phyloP scores from a whole-genome alignment of 192 early-diverging fungal genomes.

The Phlyctochytrium planicorne region DNA sequence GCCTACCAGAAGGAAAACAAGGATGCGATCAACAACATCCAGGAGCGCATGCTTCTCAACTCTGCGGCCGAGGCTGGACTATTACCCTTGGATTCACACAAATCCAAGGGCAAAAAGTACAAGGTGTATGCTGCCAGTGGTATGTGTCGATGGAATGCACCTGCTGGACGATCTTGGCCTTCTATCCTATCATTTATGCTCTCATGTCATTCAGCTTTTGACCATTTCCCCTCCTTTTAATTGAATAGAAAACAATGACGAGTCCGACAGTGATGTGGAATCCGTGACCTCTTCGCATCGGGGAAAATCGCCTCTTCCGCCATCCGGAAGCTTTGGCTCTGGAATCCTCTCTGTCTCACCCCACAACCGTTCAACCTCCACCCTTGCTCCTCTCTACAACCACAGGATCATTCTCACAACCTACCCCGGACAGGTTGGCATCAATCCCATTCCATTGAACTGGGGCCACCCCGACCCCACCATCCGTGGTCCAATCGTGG shows the following conservation, averaged over 20 bases:
- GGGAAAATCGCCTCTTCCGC: not conserved
- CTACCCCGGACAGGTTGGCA: slow-evolving; percentile 65
- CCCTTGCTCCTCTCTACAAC: slow-evolving; percentile 41
- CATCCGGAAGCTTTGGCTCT: not conserved
- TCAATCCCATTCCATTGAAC: slow-evolving; percentile 71
- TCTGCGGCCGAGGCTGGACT: not conserved
- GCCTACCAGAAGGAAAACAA: slow-evolving; percentile 12
- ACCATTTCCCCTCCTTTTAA: slow-evolving; percentile 1
- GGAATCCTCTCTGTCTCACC: not conserved
- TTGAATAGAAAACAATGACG: slow-evolving; percentile 12
- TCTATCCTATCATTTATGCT: not conserved
- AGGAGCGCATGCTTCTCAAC: slow-evolving; percentile 12
- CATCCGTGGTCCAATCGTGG: slow-evolving; percentile 84
- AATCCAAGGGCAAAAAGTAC: slow-evolving; percentile 1
- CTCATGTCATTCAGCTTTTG: too few relatives aligned
- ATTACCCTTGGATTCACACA: not conserved
- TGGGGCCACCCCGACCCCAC: slow-evolving; percentile 72
- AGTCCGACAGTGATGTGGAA: slow-evolving; percentile 26
- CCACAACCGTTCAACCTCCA: not conserved
- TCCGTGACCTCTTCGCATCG: not conserved
- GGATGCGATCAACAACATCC: slow-evolving; percentile 1
- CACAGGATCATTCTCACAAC: slow-evolving; percentile 68
- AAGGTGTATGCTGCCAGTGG: slow-evolving; percentile 18
- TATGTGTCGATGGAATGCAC: not conserved
- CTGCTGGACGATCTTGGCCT: not conserved